Conservation (phyloP, 305 asterid genomes). For the Fraxinus sp. region DNA sequence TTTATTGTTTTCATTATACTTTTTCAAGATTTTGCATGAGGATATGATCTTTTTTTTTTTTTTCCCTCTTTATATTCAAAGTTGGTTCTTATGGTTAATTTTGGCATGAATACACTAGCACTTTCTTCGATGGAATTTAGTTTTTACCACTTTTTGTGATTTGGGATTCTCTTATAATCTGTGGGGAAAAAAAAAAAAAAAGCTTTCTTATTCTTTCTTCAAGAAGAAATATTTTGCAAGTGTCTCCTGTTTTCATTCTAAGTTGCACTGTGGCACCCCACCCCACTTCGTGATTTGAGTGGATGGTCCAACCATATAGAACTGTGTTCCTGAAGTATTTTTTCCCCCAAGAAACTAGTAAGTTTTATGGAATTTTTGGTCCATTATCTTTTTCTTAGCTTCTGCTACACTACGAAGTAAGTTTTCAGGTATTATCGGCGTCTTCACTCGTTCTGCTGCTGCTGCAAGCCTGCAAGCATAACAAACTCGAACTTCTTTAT, state of each 20-base stretch:
- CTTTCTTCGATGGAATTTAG: conserved; percentile 46
- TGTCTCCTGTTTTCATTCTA: not conserved
- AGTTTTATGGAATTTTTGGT: not conserved
- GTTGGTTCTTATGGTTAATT: conserved; percentile 28
- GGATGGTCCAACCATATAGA: not conserved
- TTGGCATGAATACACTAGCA: conserved; percentile 47
- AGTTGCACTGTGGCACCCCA: not conserved
- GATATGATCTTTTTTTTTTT: not conserved
- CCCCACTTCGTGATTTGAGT: not conserved
- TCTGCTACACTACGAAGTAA: not conserved
- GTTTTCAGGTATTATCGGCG: not conserved
- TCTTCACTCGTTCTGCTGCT: not conserved
- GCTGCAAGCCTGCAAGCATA: not conserved
- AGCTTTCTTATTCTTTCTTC: not conserved
- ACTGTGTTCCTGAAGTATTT: not conserved
- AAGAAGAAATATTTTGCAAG: not conserved
- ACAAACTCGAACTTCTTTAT: not conserved
- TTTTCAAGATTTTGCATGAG: conserved; percentile 19
- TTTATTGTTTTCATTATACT: not conserved
- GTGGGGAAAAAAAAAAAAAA: not conserved
- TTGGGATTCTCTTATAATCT: not conserved
- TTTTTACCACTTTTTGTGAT: conserved; percentile 31
- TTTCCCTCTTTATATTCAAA: not conserved
- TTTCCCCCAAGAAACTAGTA: not conserved
- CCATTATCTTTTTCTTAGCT: not conserved